A percentile compares a stretch with the other conserved stretches of the same genome.
Conservation (phyloP, 768 basidiomycete species). For the Pholiota microspora region DNA sequence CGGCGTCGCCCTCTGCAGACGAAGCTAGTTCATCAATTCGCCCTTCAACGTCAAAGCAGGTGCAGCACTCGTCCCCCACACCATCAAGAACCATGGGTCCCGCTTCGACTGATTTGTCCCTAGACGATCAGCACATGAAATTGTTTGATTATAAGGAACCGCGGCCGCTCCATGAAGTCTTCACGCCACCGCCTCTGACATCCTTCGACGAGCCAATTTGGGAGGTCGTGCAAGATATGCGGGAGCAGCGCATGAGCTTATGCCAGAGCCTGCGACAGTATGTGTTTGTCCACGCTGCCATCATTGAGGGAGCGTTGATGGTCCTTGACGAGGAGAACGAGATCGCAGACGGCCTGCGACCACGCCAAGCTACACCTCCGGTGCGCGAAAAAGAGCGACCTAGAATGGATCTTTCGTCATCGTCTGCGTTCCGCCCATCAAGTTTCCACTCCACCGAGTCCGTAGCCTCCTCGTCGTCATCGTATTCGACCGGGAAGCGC, state of each 20-base stretch:
- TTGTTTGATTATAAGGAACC: slow-evolving; percentile 62
- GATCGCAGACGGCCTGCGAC: slow-evolving; percentile 17
- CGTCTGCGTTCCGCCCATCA: slow-evolving; percentile 2
- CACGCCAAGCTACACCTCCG: slow-evolving; percentile 4
- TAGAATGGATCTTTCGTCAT: neutral
- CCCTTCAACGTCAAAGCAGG: neutral
- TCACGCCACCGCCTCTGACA: slow-evolving; percentile 59
- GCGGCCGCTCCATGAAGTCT: slow-evolving; percentile 49
- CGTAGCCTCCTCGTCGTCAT: slow-evolving; percentile 29
- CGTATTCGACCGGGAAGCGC: slow-evolving; percentile 49
- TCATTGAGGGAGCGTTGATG: slow-evolving; percentile 78
- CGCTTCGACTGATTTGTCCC: neutral
- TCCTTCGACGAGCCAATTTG: slow-evolving; percentile 75
- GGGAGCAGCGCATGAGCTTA: slow-evolving; percentile 94
- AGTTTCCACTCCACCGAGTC: slow-evolving; percentile 9
- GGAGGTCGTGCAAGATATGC: slow-evolving; percentile 87
- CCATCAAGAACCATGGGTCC: neutral
- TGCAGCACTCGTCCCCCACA: neutral
- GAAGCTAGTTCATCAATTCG: slow-evolving; percentile 9
- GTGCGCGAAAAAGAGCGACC: neutral
- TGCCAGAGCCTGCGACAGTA: slow-evolving; percentile 95
- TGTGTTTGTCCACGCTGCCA: slow-evolving; percentile 86
- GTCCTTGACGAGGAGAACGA: slow-evolving; percentile 71
- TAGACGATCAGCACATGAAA: slow-evolving; percentile 18
- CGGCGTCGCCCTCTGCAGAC: slow-evolving; percentile 26